Conservation (phyloP, 1,139 yeast species). For the Candida gigantensis region DNA sequence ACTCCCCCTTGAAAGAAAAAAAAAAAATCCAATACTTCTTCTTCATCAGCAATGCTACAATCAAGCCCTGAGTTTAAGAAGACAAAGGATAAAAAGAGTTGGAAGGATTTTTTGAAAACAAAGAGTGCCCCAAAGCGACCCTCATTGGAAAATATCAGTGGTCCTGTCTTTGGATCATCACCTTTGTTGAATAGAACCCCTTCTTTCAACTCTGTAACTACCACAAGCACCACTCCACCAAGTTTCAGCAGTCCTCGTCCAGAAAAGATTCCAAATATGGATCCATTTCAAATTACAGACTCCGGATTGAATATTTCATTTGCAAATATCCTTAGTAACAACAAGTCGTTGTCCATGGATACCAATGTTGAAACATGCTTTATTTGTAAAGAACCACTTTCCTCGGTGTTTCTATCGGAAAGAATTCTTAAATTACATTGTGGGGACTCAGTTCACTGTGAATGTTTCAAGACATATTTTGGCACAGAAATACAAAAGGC, state of each 20-base stretch:
- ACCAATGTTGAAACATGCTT: constrained; percentile 26
- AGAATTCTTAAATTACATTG: constrained; percentile 34
- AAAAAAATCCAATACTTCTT: not conserved
- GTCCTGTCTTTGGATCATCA: not conserved
- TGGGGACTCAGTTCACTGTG: constrained; percentile 42
- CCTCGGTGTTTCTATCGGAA: constrained; percentile 36
- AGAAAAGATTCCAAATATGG: constrained; percentile 2
- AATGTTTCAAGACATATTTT: constrained; percentile 27
- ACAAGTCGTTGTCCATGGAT: constrained; percentile 1
- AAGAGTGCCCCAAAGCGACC: constrained; percentile 5
- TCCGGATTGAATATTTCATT: constrained; percentile 11
- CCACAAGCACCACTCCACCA: constrained; percentile 8
- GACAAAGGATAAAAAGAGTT: constrained; percentile 6
- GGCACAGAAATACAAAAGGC: constrained; percentile 9
- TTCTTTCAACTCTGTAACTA: not conserved
- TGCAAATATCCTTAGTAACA: constrained; percentile 12
- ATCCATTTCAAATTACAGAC: constrained; percentile 4
- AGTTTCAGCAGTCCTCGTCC: constrained; percentile 5
- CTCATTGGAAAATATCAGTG: constrained; percentile 1
- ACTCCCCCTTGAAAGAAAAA: not conserved
- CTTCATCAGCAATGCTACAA: constrained; percentile 5
- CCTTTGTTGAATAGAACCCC: constrained; percentile 3
- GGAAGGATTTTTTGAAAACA: constrained; percentile 8
- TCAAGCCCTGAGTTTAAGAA: constrained; percentile 5
- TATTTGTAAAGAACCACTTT: constrained; percentile 38